Conservation (phyloP, 768 basidiomycete genomes). For the Leccinum broughii region DNA sequence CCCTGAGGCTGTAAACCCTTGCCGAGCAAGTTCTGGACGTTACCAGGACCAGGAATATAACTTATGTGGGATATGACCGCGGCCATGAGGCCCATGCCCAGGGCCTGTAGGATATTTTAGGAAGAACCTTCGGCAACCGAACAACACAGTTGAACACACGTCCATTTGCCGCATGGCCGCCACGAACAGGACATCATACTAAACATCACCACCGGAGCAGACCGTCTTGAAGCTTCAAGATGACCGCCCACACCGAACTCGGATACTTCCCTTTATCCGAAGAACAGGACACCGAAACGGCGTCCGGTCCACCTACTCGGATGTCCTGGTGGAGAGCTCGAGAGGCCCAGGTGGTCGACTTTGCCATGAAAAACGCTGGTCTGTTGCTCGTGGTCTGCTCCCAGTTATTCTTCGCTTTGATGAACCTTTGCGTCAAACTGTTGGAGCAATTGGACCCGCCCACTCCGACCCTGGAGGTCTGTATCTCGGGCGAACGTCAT, state of each 20-base stretch:
- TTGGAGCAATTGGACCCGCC: conserved; percentile 58
- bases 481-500: conserved; percentile 10
- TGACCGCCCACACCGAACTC: neutral
- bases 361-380: conserved; percentile 48
- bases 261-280: conserved; percentile 2
- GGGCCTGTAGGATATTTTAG: neutral
- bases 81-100: neutral
- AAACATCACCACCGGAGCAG: neutral
- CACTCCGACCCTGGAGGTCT: conserved; percentile 56
- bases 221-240: neutral
- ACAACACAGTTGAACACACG: neutral
- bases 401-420: conserved; percentile 60
- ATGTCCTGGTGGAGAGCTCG: neutral
- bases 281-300: neutral
- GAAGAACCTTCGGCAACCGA: neutral
- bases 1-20: too few species aligned
- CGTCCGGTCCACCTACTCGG: neutral
- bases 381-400: conserved; percentile 56
- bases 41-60: too few species aligned
- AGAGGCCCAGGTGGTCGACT: neutral
- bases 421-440: conserved; percentile 65
- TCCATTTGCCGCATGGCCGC: neutral
- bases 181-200: neutral
- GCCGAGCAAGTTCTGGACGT: too few species aligned
- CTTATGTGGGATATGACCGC: too few species aligned